Conservation (phyloP, 1,284 basidiomycete genomes). For the Stygiomarasmius scandens region DNA sequence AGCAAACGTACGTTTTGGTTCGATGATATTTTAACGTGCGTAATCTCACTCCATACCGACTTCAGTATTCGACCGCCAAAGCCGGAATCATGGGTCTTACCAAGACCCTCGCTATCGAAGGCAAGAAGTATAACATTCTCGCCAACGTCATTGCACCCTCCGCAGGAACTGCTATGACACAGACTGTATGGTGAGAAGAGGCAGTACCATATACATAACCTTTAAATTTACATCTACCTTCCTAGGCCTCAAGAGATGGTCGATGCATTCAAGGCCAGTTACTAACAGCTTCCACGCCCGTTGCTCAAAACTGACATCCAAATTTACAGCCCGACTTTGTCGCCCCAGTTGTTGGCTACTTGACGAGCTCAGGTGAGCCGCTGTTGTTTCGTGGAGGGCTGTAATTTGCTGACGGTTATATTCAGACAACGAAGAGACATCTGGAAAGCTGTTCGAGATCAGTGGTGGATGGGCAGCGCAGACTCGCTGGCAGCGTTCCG, state of each 20-base stretch:
- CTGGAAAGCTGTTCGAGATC: conserved; percentile 86
- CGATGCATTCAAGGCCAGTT: conserved; percentile 82
- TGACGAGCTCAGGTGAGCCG: conserved; percentile 72
- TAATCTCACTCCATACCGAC: background rate
- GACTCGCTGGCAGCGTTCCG: conserved; percentile 91
- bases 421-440: conserved; percentile 71
- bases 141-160: conserved; percentile 90
- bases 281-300: background rate
- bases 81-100: conserved; percentile 92
- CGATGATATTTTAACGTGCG: background rate
- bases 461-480: conserved; percentile 93
- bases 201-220: background rate
- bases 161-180: conserved; percentile 92
- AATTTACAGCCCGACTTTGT: conserved; percentile 80
- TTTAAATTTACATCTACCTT: conserved; percentile 3
- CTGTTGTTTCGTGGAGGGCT: background rate
- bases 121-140: conserved; percentile 87
- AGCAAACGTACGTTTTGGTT: conserved; percentile 60
- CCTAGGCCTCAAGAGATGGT: conserved; percentile 89
- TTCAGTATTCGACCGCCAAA: conserved; percentile 89
- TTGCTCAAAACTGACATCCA: background rate
- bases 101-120: conserved; percentile 89
- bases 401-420: background rate
- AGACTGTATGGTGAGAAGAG: conserved; percentile 69
- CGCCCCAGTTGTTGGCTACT: conserved; percentile 90